Evolutionary conservation across 2,329 filamentous ascomycete genomes (phyloP), one percentile per base, ranked within the genome.

Genomic region (Colletotrichum sp.): DNA sequence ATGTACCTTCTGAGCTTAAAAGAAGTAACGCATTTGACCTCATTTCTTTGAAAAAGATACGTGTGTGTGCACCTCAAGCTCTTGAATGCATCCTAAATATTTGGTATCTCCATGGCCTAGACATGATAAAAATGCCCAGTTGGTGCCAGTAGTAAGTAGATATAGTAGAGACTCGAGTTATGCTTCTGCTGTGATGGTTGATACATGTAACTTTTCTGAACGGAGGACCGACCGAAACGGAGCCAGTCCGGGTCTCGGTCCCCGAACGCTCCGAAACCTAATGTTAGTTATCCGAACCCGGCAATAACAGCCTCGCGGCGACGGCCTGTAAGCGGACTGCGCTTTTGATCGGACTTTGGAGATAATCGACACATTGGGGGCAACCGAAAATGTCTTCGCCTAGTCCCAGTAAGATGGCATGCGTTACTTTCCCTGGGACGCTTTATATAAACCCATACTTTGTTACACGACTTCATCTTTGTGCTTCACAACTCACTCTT

Each of bases 211-310:
- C n/a, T 3, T 9, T 58, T 16, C 8, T 5, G 15, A 8, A 28
- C n/a, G 26, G 55, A 58, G 21, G 15, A 9, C 55, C 15, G 55
- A n/a, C 55, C 24, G 8, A 30, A 13, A 13, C 43, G 43, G 10
- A 52, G 21, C 34, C 6, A 15, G 13, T n/a, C 21, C 34, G 1
- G 61, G n/a, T n/a, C 30, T 64, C 67, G 58, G 68, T 13, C 38
- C 38, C 68, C 68, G 68, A 71, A 60, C n/a, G 28, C 36, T 16
- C 68, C 68, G 68, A 71, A 52, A 71, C 68, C n/a, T n/a, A 32
- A 34, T 5, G 2, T n/a, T 65, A 21, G n/a, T 18, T 2, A 2
- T 26, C 10, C 21, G 26, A 58, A 1, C 8, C 21, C 55, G 21
- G 21, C 12, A 28, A 0, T 28, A 18, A 28, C 4, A 18, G 2